Conservation (phyloP, 768 basidiomycete genomes). For the Coprinellus micaceus region DNA sequence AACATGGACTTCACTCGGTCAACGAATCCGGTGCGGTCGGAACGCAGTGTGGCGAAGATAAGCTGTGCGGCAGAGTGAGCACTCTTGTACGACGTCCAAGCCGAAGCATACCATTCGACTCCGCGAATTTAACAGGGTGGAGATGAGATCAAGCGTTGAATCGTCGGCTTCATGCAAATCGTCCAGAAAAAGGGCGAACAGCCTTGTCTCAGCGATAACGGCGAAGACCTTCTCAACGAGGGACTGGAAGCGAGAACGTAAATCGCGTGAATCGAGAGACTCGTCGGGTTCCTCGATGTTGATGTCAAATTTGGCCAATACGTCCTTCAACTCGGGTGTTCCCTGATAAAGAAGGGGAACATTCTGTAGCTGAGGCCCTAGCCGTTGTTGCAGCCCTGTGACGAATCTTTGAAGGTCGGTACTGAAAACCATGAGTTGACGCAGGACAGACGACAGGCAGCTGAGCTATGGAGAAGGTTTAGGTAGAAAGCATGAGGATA, state of each 20-base stretch:
- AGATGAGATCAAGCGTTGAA: conserved; percentile 64
- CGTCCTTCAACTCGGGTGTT: conserved; percentile 64
- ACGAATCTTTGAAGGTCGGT: conserved; percentile 69
- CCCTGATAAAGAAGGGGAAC: conserved; percentile 69
- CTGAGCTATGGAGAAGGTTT: conserved; percentile 40
- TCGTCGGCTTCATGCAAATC: conserved; percentile 75
- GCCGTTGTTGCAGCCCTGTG: conserved; percentile 48
- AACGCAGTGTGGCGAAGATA: conserved; percentile 59
- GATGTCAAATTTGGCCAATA: conserved; percentile 54
- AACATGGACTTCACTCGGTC: conserved; percentile 57
- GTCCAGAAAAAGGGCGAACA: conserved; percentile 70
- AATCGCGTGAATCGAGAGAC: conserved; percentile 51
- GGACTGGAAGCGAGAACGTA: conserved; percentile 67
- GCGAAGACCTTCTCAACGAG: conserved; percentile 68
- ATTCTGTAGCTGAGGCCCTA: conserved; percentile 70
- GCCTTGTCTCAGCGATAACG: conserved; percentile 63
- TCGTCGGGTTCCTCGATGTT: conserved; percentile 50
- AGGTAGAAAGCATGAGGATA: background rate
- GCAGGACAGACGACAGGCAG: conserved; percentile 66
- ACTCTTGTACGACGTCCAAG: conserved; percentile 4
- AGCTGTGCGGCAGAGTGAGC: conserved; percentile 35
- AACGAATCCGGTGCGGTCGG: conserved; percentile 46
- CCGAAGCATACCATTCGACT: conserved; percentile 52
- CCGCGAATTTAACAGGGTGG: conserved; percentile 59
- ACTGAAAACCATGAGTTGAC: conserved; percentile 72